Evolutionary conservation across 306 rosid genomes (phyloP), one percentile per base, ranked within the genome.

Genomic region (Astragalus membranaceus): DNA sequence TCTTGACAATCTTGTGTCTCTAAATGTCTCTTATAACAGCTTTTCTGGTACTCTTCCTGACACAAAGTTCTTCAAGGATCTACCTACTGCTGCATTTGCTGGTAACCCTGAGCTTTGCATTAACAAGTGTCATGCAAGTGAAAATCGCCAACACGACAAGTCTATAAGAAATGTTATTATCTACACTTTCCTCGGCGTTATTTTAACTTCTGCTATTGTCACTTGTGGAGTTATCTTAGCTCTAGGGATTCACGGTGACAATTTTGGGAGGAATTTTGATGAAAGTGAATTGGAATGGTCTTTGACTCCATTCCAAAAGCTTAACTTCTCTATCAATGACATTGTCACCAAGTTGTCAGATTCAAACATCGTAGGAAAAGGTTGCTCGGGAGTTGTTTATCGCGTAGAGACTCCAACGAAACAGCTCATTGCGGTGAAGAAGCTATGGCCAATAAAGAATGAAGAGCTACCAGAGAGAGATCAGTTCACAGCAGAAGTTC

Each of bases 341-440:
- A 79, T 93, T 48, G 63, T 88, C 68, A 61, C 93, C 12, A 74
- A 77, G 79, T 81, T 93, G 60, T 82, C 96, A 2, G 98, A 90
- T 63, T 85, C 96, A 14, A 93, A 84, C 79, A 69, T 93, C 33
- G 85, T 93, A 0, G 98, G 98, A 78, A 90, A 84, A 74, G 98
- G 98, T 48, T 78, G 91, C 63, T 93, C 98, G 0, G 98, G 98
- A 7, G 20, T 93, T 57, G 98, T 93, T 79, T 93, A 86, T 76
- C 88, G 93, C 1, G 96, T 93, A 5, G 98, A 93, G 86, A 93
- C 98, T 66, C 96, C 97, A n/a, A 66, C 73, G 37, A 90, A 69
- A 55, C 96, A 90, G 82, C 76, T 72, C 8, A 77, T 93, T 69
- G 98, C 98, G 37, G 98, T 93, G 86, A 93, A 93, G 94, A 93